Evolutionary conservation across 192 early-diverging fungal species (phyloP), one percentile per base, ranked within the genome.

Genomic region (Umbelopsis ramanniana): DNA sequence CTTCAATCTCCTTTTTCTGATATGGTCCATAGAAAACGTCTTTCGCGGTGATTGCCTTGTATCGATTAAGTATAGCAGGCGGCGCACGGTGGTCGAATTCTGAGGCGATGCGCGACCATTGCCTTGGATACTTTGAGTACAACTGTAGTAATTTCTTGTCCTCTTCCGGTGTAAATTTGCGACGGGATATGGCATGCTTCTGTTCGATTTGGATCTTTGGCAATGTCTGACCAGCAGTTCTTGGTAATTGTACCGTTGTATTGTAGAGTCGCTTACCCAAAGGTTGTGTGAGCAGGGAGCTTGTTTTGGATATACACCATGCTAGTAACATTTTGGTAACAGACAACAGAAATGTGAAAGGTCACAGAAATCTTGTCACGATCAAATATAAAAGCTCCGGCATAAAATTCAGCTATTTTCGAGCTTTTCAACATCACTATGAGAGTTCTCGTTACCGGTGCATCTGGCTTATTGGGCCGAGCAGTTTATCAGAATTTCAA

Each of bases 381-480:
- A 46, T 3, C 46, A 29, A 29, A 3, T 29, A 43, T 43, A 43
- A 43, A 43, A 43, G 11, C 17, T 26, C 17, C 29, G 24, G 57
- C 33, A 55, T 35, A 63, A 19, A 33, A 4, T 37, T 63, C 57
- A 63, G 21, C 53, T 22, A 6, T 17, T 19, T 19, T 6, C 26
- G 4, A 26, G 12, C 21, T 29, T 37, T 35, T 37, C 17, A 14
- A 37, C 57, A 19, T n/a, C 15, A 63, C 15, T 26, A 88, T 87
- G 80, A 86, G 82, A 53, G 87, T 94, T n/a, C 69, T 94, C 37
- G 83, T 95, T 21, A 94, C 93, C 38, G 94, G 94, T 67, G 92
- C 90, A 40, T 91, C 91, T 23, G 95, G 95, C 23, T 86, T 95
- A 0, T 87, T 96, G 37, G 95, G 95, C 10, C 89, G 95, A 37